Conservation (phyloP, 176 grass and related monocot genomes). For the Bolboschoenus planiculmis region DNA sequence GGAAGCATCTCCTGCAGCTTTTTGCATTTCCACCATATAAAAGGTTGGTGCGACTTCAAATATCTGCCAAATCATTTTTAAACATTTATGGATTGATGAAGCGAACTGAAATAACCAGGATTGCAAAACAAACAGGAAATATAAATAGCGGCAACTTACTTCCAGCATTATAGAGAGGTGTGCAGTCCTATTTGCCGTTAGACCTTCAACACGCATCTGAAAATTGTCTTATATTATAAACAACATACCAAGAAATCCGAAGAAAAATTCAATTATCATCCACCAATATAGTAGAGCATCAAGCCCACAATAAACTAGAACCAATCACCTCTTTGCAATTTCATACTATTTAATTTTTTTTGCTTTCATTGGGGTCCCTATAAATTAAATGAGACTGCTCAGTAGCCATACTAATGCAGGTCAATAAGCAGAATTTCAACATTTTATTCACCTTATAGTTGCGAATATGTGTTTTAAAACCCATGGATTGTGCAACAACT, state of each 20-base stretch:
- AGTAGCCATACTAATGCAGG: conserved; percentile 4
- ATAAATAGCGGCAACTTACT: conserved; percentile 47
- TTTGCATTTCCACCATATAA: conserved; percentile 87
- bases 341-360: not conserved
- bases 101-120: not conserved
- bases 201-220: conserved; percentile 87
- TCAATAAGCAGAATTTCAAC: not conserved
- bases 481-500: conserved; percentile 96
- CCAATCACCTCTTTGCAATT: not conserved
- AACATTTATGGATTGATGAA: not conserved
- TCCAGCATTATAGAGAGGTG: conserved; percentile 87
- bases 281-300: not conserved
- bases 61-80: conserved; percentile 43
- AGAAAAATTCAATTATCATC: not conserved
- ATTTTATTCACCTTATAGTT: conserved; percentile 75
- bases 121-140: not conserved
- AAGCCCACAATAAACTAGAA: not conserved
- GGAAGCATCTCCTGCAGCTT: conserved; percentile 59
- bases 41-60: conserved; percentile 90
- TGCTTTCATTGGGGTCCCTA: conserved; percentile 2
- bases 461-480: conserved; percentile 91
- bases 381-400: conserved; percentile 6
- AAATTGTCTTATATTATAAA: conserved; percentile 8
- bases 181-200: conserved; percentile 55
- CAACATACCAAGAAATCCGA: not conserved